Evolutionary conservation across 257 asterid genomes (phyloP), one percentile per base, ranked within the genome.

Genomic region (Handroanthus guayacan): DNA sequence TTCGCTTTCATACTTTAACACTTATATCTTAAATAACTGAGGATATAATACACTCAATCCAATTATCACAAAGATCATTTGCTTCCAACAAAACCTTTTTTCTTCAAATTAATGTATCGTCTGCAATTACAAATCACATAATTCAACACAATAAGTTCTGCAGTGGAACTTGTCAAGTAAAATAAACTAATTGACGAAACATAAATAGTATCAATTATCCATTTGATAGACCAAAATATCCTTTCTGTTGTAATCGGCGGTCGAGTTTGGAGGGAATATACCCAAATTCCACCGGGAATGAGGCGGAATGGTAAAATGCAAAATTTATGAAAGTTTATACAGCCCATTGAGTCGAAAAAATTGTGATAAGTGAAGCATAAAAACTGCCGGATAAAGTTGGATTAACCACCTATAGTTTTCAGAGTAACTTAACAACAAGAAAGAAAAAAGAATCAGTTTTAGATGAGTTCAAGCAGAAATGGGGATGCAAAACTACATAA

Each of bases 381-480:
- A 25, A 25, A 25, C 31, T 25, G 31, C 31, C 31, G 31, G 31
- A 1, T 25, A 25, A 25, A 25, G 31, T 25, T 25, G 31, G 1
- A 25, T 25, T 25, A 25, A 25, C 31, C 31, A 25, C 11, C 70
- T 45, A 72, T 34, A 45, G 8, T n/a, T 17, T 36, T 45, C 16
- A 55, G 69, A 5, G 61, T 50, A 61, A 61, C 76, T 13, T 8
- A 8, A 39, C 39, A 69, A 71, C 18, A 5, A 25, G 1, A 78
- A 55, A 7, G 36, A 62, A 78, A 10, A 54, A 9, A 25, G 16
- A 41, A 47, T 7, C 43, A 55, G 18, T 14, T 18, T 20, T 16
- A 51, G 67, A 51, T 34, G 65, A 12, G 18, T 31, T 38, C 31
- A 60, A 9, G 55, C 79, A 51, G 61, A 70, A 77, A 67, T 47